These are phyloP conservation scores for Candida sphagnicola DNA, from an alignment of 805 yeast genomes.

Conservation along the genomic window DNA sequence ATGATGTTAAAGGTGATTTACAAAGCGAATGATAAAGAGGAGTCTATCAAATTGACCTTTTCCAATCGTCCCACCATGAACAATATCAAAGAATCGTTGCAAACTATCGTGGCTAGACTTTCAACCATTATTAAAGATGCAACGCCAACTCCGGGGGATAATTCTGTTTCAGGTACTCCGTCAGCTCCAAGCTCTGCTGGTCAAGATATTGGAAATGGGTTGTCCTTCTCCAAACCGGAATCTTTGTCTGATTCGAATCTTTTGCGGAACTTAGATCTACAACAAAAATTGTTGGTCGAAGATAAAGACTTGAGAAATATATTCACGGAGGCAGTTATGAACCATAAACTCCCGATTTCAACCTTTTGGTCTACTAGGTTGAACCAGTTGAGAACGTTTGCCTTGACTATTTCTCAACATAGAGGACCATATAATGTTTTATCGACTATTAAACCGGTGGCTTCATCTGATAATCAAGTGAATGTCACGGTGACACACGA, in stretches of 20 bases:
- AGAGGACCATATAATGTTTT: constrained; percentile 92
- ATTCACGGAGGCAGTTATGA: constrained; percentile 85
- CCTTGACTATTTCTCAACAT: constrained; percentile 78
- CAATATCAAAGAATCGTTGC: constrained; percentile 60
- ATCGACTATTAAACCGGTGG: constrained; percentile 90
- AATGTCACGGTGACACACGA: constrained; percentile 91
- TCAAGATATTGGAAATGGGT: constrained; percentile 10
- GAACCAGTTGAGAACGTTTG: constrained; percentile 77
- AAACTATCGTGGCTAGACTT: constrained; percentile 64
- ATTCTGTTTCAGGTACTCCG: constrained; percentile 10
- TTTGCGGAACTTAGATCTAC: constrained; percentile 69
- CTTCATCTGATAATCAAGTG: constrained; percentile 88
- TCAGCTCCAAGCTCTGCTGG: constrained; percentile 7
- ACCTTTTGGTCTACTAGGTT: constrained; percentile 87
- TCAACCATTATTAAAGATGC: constrained; percentile 47
- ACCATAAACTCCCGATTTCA: constrained; percentile 67
- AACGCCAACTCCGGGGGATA: constrained; percentile 6
- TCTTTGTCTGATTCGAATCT: constrained; percentile 43
- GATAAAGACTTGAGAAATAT: constrained; percentile 66
- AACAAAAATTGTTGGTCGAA: constrained; percentile 69
- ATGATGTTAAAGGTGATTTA: constrained; percentile 61
- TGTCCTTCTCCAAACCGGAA: constrained; percentile 19
- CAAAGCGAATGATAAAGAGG: constrained; percentile 30
- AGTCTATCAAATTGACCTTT: constrained; percentile 50
- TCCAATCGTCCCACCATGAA: constrained; percentile 75